Percentiles rank a stretch among this genome's conserved stretches.
phyloP scores from a whole-genome alignment of 495 filamentous ascomycete genomes.

The Stereocaulon alpinum region DNA sequence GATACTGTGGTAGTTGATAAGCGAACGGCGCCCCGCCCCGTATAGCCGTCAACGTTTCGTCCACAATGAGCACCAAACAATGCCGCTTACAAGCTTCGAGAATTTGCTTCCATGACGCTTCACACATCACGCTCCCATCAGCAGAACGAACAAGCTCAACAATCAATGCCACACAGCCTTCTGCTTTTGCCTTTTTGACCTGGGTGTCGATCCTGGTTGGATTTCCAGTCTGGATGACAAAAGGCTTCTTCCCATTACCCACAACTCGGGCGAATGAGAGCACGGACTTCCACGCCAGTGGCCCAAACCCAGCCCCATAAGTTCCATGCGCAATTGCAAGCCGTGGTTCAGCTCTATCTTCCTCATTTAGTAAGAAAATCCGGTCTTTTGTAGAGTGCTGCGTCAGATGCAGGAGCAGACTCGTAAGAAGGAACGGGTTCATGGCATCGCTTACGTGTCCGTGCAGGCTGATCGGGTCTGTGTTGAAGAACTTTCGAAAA shows the following conservation, averaged over 20 bases:
- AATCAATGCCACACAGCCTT: conserved; percentile 10
- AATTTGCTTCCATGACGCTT: conserved; percentile 1
- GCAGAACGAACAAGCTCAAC: conserved; percentile 11
- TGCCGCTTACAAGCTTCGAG: conserved; percentile 16
- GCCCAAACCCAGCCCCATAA: conserved; percentile 11
- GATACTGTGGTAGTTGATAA: conserved; percentile 21
- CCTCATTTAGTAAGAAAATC: not conserved
- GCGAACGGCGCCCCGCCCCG: conserved; percentile 23
- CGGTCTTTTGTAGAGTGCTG: not conserved
- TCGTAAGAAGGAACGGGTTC: conserved; percentile 10
- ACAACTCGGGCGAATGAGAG: not conserved
- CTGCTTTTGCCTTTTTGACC: conserved; percentile 2
- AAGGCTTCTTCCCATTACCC: conserved; percentile 2
- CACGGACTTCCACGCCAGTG: conserved; percentile 8
- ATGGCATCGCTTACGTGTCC: conserved; percentile 15
- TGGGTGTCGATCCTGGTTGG: not conserved
- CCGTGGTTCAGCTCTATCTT: not conserved
- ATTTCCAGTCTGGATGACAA: not conserved
- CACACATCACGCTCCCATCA: conserved; percentile 3
- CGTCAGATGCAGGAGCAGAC: conserved; percentile 7
- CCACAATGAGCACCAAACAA: conserved; percentile 19
- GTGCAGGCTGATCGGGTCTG: conserved; percentile 12
- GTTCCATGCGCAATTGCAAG: not conserved
- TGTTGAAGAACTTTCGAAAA: not conserved
- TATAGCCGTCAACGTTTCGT: conserved; percentile 23